phyloP scores from a whole-genome alignment of 176 grass and related monocot genomes.

The Phragmites australis region DNA sequence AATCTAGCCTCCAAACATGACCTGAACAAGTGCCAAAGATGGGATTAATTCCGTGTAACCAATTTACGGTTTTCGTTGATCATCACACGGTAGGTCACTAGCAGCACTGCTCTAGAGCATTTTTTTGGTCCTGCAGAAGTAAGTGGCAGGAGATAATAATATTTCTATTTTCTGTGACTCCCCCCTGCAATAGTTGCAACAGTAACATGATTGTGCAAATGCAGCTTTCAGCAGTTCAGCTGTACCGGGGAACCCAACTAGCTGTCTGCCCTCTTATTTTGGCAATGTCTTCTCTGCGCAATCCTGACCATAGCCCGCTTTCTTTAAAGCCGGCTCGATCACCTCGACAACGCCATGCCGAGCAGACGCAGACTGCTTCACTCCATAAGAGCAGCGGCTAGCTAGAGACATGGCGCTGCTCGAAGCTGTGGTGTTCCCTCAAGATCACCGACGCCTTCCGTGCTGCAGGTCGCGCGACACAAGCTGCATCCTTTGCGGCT shows the following conservation, averaged over 20 bases:
- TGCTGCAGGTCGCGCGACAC: not conserved
- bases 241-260: not conserved
- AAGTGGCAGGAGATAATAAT: not conserved
- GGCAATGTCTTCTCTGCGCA: not conserved
- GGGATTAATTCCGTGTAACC: not conserved
- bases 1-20: not conserved
- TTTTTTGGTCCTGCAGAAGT: not conserved
- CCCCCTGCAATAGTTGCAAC: not conserved
- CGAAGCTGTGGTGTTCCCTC: constrained; percentile 36
- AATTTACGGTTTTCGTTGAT: not conserved
- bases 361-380: not conserved
- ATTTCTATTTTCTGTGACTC: not conserved
- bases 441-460: constrained; percentile 9
- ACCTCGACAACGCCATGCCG: not conserved
- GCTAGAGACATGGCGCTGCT: constrained; percentile 14
- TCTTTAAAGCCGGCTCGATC: not conserved
- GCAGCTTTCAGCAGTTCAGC: not conserved
- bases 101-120: not conserved
- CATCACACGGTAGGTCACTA: not conserved
- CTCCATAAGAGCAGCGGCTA: not conserved
- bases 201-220: constrained; percentile 20
- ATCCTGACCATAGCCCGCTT: not conserved
- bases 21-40: not conserved
- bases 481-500: not conserved
- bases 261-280: constrained; percentile 5